Base-by-base conservation (phyloP, 768 basidiomycete species). In the Amanita muscaria region DNA sequence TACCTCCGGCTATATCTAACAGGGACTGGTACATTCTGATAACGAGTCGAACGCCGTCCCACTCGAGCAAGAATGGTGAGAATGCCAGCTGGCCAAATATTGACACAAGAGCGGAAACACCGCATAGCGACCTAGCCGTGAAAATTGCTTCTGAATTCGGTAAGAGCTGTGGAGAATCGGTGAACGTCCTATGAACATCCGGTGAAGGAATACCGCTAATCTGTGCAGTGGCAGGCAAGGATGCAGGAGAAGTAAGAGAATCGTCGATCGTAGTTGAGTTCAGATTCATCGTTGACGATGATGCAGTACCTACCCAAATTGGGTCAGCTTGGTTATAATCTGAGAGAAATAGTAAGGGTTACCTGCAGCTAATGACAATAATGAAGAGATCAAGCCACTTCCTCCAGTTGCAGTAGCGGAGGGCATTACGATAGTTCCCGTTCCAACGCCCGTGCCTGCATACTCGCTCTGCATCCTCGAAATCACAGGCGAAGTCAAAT, bases 41-140 rank as follows among this genome's bases (percentile, higher is more conserved):
- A 3, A 82, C 76, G 40, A 85, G 61, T 16, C 64, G 57, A 27
- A 79, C 60, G 50, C 76, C 78, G 32, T 59, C 61, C 35, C 66
- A 48, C 10, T 62, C 57, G 21, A 80, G 60, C 2, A 77, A 68
- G 49, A 76, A 70, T 0, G 83, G 79, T 0, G 83, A 83, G 55
- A 88, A 88, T 1, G 76, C 62, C 21, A 88, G 69, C 54, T 84
- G 82, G 49, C 71, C 70, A 60, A 88, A 90, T 22, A 80, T 69
- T 21, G 73, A 65, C 22, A 86, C 65, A 4, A 90, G 66, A 0
- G 81, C 76, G 8, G 74, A 71, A 15, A 78, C 73, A 9, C 85
- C 83, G 2, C 74, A 69, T 10, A 83, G 71, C 36, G 73, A 69
- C 6, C 72, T 68, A 14, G 76, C 22, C 18, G 27, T 31, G 37